These are phyloP conservation scores for Tilletia indica DNA, from an alignment of 1,284 basidiomycete species.

Conservation along the genomic window DNA sequence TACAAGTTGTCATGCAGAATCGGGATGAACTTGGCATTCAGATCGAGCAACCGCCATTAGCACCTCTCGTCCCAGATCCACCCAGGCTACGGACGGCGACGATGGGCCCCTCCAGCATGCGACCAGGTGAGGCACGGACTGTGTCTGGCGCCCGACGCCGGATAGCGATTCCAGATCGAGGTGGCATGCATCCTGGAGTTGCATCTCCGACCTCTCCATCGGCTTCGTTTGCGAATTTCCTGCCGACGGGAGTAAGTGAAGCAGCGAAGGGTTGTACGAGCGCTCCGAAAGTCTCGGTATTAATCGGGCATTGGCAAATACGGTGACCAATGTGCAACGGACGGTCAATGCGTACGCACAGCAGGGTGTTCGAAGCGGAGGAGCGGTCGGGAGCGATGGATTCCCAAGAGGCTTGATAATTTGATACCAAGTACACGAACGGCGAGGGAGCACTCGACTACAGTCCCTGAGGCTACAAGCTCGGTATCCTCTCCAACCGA, in stretches of 20 bases:
- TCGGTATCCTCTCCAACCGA: not conserved
- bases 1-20: constrained; percentile 37
- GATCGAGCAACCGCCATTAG: not conserved
- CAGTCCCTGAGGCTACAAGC: too few species aligned
- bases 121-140: not conserved
- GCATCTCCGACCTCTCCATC: not conserved
- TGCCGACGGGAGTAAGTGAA: constrained; percentile 42
- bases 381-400: not conserved
- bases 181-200: not conserved
- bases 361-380: constrained; percentile 17
- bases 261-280: constrained; percentile 43
- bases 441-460: not conserved
- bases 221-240: constrained; percentile 26
- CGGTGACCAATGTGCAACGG: constrained; percentile 37
- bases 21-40: constrained; percentile 33
- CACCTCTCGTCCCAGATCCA: not conserved
- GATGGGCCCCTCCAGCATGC: not conserved
- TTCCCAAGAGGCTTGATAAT: constrained; percentile 1
- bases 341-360: constrained; percentile 29
- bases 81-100: not conserved
- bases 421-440: not conserved
- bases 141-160: constrained; percentile 2
- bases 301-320: constrained; percentile 33
- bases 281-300: constrained; percentile 27
- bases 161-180: not conserved